These are phyloP conservation scores for Pythium brachiatum DNA, from an alignment of 352 stramenopile species.

Conservation along the genomic window DNA sequence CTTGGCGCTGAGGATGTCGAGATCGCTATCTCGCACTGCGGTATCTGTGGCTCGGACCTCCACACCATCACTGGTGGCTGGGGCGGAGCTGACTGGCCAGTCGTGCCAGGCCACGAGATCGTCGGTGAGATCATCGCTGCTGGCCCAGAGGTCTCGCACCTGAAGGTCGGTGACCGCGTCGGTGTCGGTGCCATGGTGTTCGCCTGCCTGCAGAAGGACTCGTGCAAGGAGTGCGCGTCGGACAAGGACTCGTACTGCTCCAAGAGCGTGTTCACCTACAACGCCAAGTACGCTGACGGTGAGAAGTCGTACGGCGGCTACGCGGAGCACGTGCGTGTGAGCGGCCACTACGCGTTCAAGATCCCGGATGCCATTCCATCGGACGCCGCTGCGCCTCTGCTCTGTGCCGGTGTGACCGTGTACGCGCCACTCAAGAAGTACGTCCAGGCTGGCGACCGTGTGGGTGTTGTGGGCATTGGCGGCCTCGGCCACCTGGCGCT, in stretches of 20 bases:
- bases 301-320: slow-evolving; percentile 26
- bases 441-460: slow-evolving; percentile 27
- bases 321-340: slow-evolving; percentile 26
- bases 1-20: slow-evolving; percentile 25
- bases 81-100: slow-evolving; percentile 16
- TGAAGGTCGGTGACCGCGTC: slow-evolving; percentile 21
- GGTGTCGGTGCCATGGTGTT: slow-evolving; percentile 20
- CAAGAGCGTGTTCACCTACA: slow-evolving; percentile 22
- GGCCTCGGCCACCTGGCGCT: slow-evolving; percentile 69
- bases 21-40: slow-evolving; percentile 30
- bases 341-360: slow-evolving; percentile 27
- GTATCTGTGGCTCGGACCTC: slow-evolving; percentile 30
- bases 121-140: slow-evolving; percentile 17
- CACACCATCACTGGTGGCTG: slow-evolving; percentile 28
- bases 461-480: slow-evolving; percentile 61
- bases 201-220: slow-evolving; percentile 13
- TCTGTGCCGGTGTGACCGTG: slow-evolving; percentile 71
- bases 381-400: slow-evolving; percentile 37
- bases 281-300: slow-evolving; percentile 15
- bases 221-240: slow-evolving; percentile 13
- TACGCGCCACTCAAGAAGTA: slow-evolving; percentile 51
- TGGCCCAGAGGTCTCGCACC: slow-evolving; percentile 9
- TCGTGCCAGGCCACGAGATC: slow-evolving; percentile 31
- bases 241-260: slow-evolving; percentile 17
- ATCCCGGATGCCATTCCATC: slow-evolving; percentile 27